These are phyloP conservation scores for Paraglomus occultum DNA, from an alignment of 192 early-diverging fungal species.

Conservation along the genomic window DNA sequence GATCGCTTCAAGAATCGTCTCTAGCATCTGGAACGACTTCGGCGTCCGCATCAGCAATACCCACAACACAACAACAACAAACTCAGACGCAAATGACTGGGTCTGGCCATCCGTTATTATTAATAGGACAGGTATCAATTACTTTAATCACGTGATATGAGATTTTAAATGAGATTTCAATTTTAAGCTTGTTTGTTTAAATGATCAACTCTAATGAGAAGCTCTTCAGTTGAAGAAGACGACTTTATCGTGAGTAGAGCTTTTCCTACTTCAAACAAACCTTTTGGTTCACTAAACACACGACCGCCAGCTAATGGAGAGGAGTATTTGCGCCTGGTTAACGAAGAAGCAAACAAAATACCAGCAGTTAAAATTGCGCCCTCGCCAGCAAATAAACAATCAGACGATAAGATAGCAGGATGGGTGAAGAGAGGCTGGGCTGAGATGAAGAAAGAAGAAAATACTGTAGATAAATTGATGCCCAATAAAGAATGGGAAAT, in stretches of 20 bases:
- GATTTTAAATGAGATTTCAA: no score
- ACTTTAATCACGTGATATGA: no score
- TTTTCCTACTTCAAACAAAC: no score
- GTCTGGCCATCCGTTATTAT: no score
- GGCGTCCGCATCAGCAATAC: conserved; percentile 27
- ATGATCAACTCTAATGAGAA: no score
- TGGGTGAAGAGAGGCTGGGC: conserved; percentile 30
- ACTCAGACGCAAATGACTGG: background rate
- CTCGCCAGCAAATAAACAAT: background rate
- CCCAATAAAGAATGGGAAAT: conserved; percentile 23
- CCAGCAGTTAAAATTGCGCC: background rate
- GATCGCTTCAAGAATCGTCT: background rate
- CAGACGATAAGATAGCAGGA: background rate
- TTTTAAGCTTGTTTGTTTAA: no score
- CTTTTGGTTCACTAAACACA: no score
- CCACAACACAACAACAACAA: conserved; percentile 30
- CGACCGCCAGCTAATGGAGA: conserved; percentile 21
- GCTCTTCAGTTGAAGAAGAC: no score
- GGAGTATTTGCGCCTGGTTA: conserved; percentile 28
- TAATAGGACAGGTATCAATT: no score
- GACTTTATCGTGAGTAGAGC: no score
- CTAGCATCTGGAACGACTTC: background rate
- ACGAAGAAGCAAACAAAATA: conserved; percentile 17
- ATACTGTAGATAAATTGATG: background rate
- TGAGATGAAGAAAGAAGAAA: background rate